A percentile compares a stretch with the other conserved stretches of the same genome.
phyloP scores from a whole-genome alignment of 805 yeast genomes.

The Kodamaea sagamina region DNA sequence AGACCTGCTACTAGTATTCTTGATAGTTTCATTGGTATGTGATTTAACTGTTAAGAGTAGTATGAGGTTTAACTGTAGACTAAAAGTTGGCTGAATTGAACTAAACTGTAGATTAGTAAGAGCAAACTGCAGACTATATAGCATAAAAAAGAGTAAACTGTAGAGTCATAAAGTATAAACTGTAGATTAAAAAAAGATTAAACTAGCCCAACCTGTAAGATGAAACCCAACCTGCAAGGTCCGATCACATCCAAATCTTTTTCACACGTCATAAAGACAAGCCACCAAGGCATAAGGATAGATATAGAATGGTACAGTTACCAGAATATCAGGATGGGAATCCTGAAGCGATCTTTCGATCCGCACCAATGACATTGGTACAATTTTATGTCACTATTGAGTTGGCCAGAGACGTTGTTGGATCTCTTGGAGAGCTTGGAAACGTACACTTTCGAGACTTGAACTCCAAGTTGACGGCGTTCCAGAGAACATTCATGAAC shows the following conservation, averaged over 20 bases:
- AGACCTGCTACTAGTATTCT: not conserved
- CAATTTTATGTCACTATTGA: conserved; percentile 51
- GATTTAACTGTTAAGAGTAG: no score
- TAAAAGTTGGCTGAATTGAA: no score
- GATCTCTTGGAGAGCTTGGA: conserved; percentile 39
- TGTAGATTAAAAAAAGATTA: no score
- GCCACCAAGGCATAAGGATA: not conserved
- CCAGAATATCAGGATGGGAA: not conserved
- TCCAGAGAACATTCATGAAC: conserved; percentile 46
- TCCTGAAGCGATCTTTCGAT: conserved; percentile 43
- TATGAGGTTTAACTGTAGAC: no score
- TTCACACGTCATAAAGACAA: not conserved
- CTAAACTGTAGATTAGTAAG: no score
- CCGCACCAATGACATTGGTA: conserved; percentile 51
- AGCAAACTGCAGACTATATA: no score
- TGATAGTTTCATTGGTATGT: not conserved
- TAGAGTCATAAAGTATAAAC: no score
- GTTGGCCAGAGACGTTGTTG: conserved; percentile 45
- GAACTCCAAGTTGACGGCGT: conserved; percentile 45
- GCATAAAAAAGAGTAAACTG: no score
- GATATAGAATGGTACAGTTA: not conserved
- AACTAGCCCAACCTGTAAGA: no score
- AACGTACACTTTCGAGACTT: conserved; percentile 51
- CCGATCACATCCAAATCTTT: no score
- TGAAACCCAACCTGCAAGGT: no score